Percentiles rank a stretch among this genome's conserved stretches.
Evolutionary conservation across 495 filamentous ascomycete genomes (phyloP).

Genomic region (Penicillium paxilli): DNA sequence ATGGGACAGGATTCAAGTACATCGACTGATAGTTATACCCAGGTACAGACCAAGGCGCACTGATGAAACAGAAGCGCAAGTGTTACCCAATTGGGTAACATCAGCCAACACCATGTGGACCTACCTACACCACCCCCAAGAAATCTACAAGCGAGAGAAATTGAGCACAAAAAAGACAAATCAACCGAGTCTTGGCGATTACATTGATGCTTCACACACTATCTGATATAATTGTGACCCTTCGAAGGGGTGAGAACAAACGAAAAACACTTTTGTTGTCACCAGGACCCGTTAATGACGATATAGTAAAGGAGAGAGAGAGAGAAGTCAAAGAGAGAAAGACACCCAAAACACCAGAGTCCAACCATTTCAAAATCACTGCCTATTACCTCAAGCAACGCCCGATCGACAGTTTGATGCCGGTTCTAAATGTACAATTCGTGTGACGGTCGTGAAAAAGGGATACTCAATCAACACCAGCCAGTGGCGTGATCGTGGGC

Average conservation of each 20-base stretch:
- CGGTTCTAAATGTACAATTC: constrained; percentile 20
- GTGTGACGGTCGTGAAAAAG: constrained; percentile 22
- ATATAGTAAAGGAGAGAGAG: constrained; percentile 18
- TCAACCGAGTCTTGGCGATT: constrained; percentile 29
- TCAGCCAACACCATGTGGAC: neutral
- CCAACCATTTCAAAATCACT: neutral
- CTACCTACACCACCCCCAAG: neutral
- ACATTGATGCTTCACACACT: constrained; percentile 28
- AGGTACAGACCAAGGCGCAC: neutral
- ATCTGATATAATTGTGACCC: constrained; percentile 6
- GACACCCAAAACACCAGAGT: constrained; percentile 1
- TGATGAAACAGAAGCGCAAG: neutral
- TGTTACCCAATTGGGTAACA: neutral
- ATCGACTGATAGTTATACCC: neutral
- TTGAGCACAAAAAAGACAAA: neutral
- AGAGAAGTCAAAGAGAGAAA: neutral
- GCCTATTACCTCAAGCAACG: constrained; percentile 3
- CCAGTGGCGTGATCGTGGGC: constrained; percentile 2
- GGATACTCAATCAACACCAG: neutral
- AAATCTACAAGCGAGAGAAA: neutral
- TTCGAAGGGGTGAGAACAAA: constrained; percentile 13
- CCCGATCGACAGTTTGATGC: constrained; percentile 2
- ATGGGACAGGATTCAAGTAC: too few species aligned
- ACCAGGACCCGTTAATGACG: constrained; percentile 23
- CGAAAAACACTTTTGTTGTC: constrained; percentile 30